A percentile compares a stretch with the other conserved stretches of the same genome.
Evolutionary conservation across 148 eudicot genomes (phyloP).

Genomic region (Fallopia convolvulus): DNA sequence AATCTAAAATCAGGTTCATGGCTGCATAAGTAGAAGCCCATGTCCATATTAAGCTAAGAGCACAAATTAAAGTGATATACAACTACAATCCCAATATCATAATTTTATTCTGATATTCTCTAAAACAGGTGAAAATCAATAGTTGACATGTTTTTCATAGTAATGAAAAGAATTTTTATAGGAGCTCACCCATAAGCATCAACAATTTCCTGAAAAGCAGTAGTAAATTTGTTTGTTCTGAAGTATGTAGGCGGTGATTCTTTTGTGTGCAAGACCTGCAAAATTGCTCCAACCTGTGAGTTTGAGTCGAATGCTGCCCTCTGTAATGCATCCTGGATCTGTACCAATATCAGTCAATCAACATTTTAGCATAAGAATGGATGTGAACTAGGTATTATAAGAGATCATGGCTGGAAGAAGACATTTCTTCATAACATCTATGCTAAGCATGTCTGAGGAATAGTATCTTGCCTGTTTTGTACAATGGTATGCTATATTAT

Average conservation of each 20-base stretch:
- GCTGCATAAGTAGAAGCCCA: not conserved
- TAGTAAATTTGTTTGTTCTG: constrained; percentile 77
- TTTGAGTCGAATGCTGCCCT: constrained; percentile 74
- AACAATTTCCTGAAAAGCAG: constrained; percentile 81
- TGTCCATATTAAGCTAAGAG: not conserved
- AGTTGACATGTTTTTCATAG: not conserved
- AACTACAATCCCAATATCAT: not conserved
- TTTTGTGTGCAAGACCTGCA: constrained; percentile 72
- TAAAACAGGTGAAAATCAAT: not conserved
- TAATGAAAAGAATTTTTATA: not conserved
- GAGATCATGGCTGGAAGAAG: constrained; percentile 34
- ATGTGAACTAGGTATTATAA: not conserved
- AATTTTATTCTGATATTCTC: not conserved
- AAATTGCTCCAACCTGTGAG: constrained; percentile 91
- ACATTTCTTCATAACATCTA: constrained; percentile 93
- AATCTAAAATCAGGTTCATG: not conserved
- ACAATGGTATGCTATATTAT: not conserved
- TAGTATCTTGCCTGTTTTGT: constrained; percentile 67
- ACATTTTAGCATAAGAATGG: constrained; percentile 7
- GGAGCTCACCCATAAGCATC: constrained; percentile 92
- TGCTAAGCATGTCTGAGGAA: constrained; percentile 92
- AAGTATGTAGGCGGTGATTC: constrained; percentile 93
- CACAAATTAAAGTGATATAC: not conserved
- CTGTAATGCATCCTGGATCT: constrained; percentile 88
- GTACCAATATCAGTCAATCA: constrained; percentile 21